A percentile compares a stretch with the other conserved stretches of the same genome.
Conservation (phyloP, 495 filamentous ascomycete genomes). For the Thermochaetoides thermophila region DNA sequence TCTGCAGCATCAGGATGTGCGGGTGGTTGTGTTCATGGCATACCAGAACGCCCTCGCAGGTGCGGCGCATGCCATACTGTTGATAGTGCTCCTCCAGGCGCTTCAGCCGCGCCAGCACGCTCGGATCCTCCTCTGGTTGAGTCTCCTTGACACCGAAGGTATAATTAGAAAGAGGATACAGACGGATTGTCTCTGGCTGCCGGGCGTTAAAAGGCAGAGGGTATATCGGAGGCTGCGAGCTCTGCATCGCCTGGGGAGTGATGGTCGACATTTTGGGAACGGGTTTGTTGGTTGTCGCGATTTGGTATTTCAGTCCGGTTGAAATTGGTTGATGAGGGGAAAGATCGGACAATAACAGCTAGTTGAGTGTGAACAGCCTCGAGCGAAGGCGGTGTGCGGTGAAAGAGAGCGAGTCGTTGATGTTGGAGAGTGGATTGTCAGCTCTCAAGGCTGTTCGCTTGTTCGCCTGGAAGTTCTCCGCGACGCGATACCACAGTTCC, state of each 20-base stretch:
- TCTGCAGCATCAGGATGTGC: constrained; percentile 95
- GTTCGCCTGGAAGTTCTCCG: background rate
- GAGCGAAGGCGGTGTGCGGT: background rate
- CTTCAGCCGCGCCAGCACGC: constrained; percentile 80
- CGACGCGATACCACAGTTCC: background rate
- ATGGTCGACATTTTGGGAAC: constrained; percentile 55
- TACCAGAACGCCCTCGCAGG: constrained; percentile 89
- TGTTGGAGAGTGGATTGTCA: background rate
- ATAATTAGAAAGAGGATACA: constrained; percentile 95
- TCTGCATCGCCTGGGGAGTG: constrained; percentile 51
- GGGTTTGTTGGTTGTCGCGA: background rate
- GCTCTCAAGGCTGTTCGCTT: background rate
- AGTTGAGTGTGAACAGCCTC: background rate
- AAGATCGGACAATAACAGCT: background rate
- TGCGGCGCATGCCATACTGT: constrained; percentile 85
- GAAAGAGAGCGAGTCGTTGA: background rate
- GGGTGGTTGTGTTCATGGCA: constrained; percentile 99
- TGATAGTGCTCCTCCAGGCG: constrained; percentile 89
- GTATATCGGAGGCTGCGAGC: constrained; percentile 58
- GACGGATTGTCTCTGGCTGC: constrained; percentile 79
- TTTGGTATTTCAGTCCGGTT: background rate
- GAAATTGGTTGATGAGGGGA: background rate
- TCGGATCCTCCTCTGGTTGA: constrained; percentile 94
- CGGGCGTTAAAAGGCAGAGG: constrained; percentile 74
- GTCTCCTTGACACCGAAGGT: constrained; percentile 97